Evolutionary conservation across 352 stramenopile genomes (phyloP), one percentile per base, ranked within the genome.

Genomic region (Pythium periplocum): DNA sequence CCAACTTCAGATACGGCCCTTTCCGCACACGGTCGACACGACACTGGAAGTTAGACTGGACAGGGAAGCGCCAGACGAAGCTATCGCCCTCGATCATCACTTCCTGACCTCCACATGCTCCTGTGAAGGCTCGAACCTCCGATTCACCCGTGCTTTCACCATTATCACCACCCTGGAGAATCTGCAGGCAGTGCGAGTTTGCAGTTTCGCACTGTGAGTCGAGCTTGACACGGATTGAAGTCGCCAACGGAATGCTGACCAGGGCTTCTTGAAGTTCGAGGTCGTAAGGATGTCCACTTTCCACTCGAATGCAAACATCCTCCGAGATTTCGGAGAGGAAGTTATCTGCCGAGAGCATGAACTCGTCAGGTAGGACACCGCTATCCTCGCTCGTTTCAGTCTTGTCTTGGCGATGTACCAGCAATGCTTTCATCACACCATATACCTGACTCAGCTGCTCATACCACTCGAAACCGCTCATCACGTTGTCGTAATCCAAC

Each of bases 31-130:
- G 78, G 45, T 95, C 85, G 1, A 95, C 83, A 17, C 85, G 81
- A 48, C 85, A 93, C 62, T 95, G 83, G 55, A 95, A 95, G 56
- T 95, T 93, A 2, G 83, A 93, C 45, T 93, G 85, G 4, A 93
- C 83, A 1, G 85, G 85, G 44, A 95, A 95, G 2, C 85, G 68
- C 85, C 85, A 95, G 2, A 93, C 81, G 40, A 95, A 95, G 44
- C 72, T 86, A 46, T 95, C 83, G 1, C 83, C 83, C 42, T 90
- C 79, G 59, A 95, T 89, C 47, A 78, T 95, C 7, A 95, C 83
- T 31, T 93, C 85, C 32, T 95, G 85, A 0, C 78, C 80, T n/a
- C 83, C 85, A 32, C 85, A 93, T 6, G 62, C 50, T 1, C 85
- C 83, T 0, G 85, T 93, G 65, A 93, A 95, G n/a, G 85, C 84